Conservation (phyloP, 1,284 basidiomycete species). For the Irpex sp. region DNA sequence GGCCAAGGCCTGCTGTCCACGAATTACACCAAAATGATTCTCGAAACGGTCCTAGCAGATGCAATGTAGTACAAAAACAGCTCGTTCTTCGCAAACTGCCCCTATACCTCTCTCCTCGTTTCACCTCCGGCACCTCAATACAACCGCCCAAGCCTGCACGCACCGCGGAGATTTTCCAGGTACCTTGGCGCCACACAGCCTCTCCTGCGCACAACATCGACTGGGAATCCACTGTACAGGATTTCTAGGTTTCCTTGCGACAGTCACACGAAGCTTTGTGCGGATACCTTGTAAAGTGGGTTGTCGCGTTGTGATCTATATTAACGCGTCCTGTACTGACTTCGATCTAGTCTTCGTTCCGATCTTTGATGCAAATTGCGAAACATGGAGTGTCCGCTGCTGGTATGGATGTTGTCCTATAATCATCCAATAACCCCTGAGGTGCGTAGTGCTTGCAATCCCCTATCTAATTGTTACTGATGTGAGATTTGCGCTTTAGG, state of each 20-base stretch:
- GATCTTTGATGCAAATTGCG: background rate
- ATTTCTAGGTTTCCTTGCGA: background rate
- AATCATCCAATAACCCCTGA: constrained; percentile 67
- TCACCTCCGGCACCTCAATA: background rate
- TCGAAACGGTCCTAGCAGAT: background rate
- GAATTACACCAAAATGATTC: background rate
- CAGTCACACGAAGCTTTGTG: background rate
- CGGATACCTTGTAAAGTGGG: background rate
- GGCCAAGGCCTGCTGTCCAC: constrained; percentile 6
- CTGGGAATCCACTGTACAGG: background rate
- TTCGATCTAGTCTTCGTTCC: background rate
- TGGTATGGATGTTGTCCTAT: constrained; percentile 74
- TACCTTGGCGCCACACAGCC: background rate
- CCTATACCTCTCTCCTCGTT: background rate
- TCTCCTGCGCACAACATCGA: background rate
- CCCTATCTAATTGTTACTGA: constrained; percentile 1
- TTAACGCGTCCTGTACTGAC: background rate
- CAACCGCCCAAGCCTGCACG: background rate
- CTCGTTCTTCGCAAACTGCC: background rate
- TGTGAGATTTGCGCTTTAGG: constrained; percentile 34
- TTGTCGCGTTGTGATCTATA: background rate
- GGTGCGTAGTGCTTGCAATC: constrained; percentile 34
- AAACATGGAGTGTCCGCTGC: constrained; percentile 56
- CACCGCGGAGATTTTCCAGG: background rate
- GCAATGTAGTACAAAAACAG: background rate